Conservation (phyloP, 2,329 filamentous ascomycete species). For the Cadophora malorum region DNA sequence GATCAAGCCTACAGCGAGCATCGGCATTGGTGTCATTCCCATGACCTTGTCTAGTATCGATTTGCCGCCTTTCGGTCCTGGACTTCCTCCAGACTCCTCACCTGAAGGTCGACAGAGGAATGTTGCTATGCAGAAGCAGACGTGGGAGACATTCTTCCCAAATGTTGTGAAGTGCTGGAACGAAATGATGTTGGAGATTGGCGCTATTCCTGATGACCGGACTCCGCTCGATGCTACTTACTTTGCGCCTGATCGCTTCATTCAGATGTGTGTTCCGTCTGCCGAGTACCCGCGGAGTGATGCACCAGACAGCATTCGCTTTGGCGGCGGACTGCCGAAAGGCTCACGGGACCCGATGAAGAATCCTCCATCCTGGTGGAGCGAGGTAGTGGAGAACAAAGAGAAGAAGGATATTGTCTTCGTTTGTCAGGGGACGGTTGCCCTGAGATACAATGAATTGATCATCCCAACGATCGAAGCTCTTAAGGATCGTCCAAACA, state of each 20-base stretch:
- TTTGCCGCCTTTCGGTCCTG: slow-evolving; percentile 49
- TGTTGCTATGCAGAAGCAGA: slow-evolving; percentile 38
- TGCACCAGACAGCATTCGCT: slow-evolving; percentile 50
- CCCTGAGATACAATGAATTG: slow-evolving; percentile 43
- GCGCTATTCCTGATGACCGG: slow-evolving; percentile 37
- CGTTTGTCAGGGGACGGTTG: slow-evolving; percentile 48
- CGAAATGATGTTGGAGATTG: slow-evolving; percentile 41
- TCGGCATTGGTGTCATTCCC: slow-evolving; percentile 51
- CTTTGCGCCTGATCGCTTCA: slow-evolving; percentile 39
- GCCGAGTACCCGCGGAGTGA: slow-evolving; percentile 48
- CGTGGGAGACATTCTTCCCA: slow-evolving; percentile 32
- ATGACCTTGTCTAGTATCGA: slow-evolving; percentile 49
- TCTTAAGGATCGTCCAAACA: slow-evolving; percentile 44
- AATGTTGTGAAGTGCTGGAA: slow-evolving; percentile 19
- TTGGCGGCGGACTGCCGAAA: slow-evolving; percentile 51
- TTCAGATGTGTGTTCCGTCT: slow-evolving; percentile 47
- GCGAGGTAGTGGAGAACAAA: slow-evolving; percentile 48
- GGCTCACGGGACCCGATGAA: slow-evolving; percentile 41
- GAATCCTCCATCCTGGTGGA: slow-evolving; percentile 53
- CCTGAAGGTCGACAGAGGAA: slow-evolving; percentile 48
- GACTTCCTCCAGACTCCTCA: slow-evolving; percentile 49
- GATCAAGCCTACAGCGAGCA: slow-evolving; percentile 46
- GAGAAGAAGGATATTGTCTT: slow-evolving; percentile 49
- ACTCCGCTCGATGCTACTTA: slow-evolving; percentile 38
- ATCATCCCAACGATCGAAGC: slow-evolving; percentile 48